phyloP scores from a whole-genome alignment of 129 eudicot genomes.

The Arctium lappa region DNA sequence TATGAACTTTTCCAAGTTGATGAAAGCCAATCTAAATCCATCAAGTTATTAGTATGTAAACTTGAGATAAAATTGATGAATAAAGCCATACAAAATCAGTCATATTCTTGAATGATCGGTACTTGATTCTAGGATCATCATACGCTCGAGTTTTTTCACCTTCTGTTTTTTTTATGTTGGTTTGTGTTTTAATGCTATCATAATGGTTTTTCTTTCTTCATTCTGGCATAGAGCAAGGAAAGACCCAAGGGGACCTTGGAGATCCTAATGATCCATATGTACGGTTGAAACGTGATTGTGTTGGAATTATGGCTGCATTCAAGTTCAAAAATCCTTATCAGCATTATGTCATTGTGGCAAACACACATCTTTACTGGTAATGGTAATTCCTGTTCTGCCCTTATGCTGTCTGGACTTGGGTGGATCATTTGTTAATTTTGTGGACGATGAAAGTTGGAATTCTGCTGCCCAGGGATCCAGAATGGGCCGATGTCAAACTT shows the following conservation, averaged over 20 bases:
- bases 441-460: not conserved
- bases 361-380: slow-evolving; percentile 89
- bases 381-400: slow-evolving; percentile 9
- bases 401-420: not conserved
- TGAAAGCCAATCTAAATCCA: no score
- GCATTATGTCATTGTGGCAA: slow-evolving; percentile 70
- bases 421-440: not conserved
- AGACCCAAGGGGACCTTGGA: slow-evolving; percentile 39
- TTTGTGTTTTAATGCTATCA: not conserved
- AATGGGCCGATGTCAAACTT: slow-evolving; percentile 89
- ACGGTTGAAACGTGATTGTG: slow-evolving; percentile 90
- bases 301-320: slow-evolving; percentile 89
- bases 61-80: no score
- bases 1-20: no score
- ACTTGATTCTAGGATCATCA: no score
- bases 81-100: no score
- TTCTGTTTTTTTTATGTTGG: not conserved
- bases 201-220: not conserved
- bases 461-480: slow-evolving; percentile 70
- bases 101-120: no score
- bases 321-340: slow-evolving; percentile 57
- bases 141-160: no score
- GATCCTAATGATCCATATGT: slow-evolving; percentile 83
- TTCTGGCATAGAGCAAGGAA: slow-evolving; percentile 31
- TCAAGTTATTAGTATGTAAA: no score